Base-by-base conservation (phyloP, 495 filamentous ascomycete genomes). In the Xeromyces bisporus region DNA sequence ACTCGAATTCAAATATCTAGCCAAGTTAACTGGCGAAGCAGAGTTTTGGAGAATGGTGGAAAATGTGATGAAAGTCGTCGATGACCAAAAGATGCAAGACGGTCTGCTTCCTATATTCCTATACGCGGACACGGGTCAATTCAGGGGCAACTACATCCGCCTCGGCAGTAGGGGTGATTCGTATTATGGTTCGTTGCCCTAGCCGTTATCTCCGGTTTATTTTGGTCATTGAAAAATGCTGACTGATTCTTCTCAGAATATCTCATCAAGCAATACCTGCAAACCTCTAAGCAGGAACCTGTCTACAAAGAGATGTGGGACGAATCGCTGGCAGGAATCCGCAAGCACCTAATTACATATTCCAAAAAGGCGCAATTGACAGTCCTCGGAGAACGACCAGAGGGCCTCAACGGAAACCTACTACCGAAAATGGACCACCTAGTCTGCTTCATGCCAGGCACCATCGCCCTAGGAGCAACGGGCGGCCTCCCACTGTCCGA, bases 351-450 rank as follows among this genome's bases (percentile, higher is more conserved):
- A 15, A 60, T 96, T 44, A 80, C 82, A 0, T 94, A 94, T 50
- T 83, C 84, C 3, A 69, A 75, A 31, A 71, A 76, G 6, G 76
- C 75, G 2, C 67, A 75, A 32, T 71, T 93, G 39, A 87, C 86
- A 18, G 71, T 94, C 29, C 69, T 96, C 16, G 87, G 71, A 20
- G 89, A 99, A 50, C 73, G 82, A 12, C 87, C 82, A 0, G 53
- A 57, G 17, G 91, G 91, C 8, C 59, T 99, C 8, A 47, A 66
- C 14, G 55, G 62, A 1, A 28, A 48, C 0, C 44, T 93, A 5
- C 69, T 64, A 0, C 80, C 87, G 12, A 96, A 96, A 56, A 96
- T 99, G 91, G 89, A 96, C 46, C 89, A 99, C 50, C 64, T 96
- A 6, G 86, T 86, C 23, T 99, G 89, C 61, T 99, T 96, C 62